Percentiles rank a stretch among this genome's conserved stretches.
Conservation (phyloP, 2,329 filamentous ascomycete genomes). For the Juglanconis juglandina region DNA sequence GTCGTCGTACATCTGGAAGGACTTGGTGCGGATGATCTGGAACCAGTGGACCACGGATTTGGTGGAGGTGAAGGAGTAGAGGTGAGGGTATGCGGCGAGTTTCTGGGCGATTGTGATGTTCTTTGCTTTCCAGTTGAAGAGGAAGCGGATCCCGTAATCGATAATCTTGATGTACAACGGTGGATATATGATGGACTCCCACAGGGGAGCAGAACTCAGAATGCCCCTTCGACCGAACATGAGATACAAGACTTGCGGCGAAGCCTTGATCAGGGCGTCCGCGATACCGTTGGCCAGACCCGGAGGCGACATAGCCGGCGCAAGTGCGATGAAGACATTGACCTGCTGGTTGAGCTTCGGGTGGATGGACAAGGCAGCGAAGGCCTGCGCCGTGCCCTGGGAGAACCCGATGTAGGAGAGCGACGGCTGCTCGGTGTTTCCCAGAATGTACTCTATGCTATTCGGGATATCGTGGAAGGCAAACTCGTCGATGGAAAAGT, state of each 20-base stretch:
- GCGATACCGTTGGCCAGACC: conserved; percentile 87
- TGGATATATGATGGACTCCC: conserved; percentile 93
- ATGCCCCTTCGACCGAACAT: conserved; percentile 91
- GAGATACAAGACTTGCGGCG: conserved; percentile 86
- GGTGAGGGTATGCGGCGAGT: conserved; percentile 88
- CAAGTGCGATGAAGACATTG: conserved; percentile 92
- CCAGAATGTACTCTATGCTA: conserved; percentile 86
- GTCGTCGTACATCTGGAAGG: conserved; percentile 98
- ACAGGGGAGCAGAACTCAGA: conserved; percentile 89
- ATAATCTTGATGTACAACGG: conserved; percentile 88
- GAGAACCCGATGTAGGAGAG: conserved; percentile 97
- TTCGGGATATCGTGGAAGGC: conserved; percentile 97
- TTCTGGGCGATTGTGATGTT: conserved; percentile 90
- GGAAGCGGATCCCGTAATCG: conserved; percentile 73
- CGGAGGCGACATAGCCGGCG: conserved; percentile 93
- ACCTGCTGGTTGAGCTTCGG: conserved; percentile 88
- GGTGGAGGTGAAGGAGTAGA: conserved; percentile 95
- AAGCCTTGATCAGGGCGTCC: conserved; percentile 88
- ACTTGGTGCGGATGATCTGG: conserved; percentile 94
- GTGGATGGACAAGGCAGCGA: conserved; percentile 88
- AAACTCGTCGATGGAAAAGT: conserved; percentile 98
- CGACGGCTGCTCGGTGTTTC: conserved; percentile 75
- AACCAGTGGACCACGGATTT: conserved; percentile 99
- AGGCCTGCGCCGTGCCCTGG: conserved; percentile 94
- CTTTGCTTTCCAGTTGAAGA: conserved; percentile 83